These are phyloP conservation scores for Ruellia speciosa DNA, from an alignment of 305 asterid species.

Conservation along the genomic window DNA sequence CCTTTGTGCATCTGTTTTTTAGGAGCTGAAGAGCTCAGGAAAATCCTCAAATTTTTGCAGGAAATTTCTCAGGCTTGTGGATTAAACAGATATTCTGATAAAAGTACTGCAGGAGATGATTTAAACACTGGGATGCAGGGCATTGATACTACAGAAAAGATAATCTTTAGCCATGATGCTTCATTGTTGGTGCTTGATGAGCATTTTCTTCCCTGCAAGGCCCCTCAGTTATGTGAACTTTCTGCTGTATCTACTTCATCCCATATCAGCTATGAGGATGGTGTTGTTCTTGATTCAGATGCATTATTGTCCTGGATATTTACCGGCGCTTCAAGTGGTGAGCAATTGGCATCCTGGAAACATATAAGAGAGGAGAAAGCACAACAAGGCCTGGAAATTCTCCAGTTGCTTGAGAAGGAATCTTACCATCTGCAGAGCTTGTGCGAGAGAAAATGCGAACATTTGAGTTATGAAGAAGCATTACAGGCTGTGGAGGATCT, in stretches of 20 bases:
- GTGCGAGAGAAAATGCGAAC: constrained; percentile 85
- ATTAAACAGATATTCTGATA: constrained; percentile 57
- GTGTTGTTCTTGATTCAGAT: constrained; percentile 54
- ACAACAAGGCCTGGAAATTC: constrained; percentile 60
- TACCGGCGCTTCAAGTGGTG: constrained; percentile 63
- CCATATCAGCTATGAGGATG: constrained; percentile 35
- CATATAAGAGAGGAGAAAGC: constrained; percentile 57
- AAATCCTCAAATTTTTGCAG: constrained; percentile 71
- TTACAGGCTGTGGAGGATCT: constrained; percentile 77
- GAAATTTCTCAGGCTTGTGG: constrained; percentile 74
- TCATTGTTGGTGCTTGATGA: constrained; percentile 62
- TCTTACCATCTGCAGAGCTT: constrained; percentile 62
- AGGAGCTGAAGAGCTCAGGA: constrained; percentile 66
- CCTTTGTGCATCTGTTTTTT: constrained; percentile 78
- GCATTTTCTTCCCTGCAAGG: constrained; percentile 47
- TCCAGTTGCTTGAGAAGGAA: constrained; percentile 77
- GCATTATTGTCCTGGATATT: constrained; percentile 84
- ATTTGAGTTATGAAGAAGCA: constrained; percentile 73
- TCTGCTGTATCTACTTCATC: constrained; percentile 29
- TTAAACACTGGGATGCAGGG: constrained; percentile 29
- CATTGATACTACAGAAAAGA: constrained; percentile 50
- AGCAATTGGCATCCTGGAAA: constrained; percentile 61
- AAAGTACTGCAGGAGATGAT: constrained; percentile 37
- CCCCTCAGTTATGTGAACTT: constrained; percentile 29
- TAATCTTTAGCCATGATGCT: constrained; percentile 53